phyloP scores from a whole-genome alignment of 192 early-diverging fungal species.

The Coemansia sp. region DNA sequence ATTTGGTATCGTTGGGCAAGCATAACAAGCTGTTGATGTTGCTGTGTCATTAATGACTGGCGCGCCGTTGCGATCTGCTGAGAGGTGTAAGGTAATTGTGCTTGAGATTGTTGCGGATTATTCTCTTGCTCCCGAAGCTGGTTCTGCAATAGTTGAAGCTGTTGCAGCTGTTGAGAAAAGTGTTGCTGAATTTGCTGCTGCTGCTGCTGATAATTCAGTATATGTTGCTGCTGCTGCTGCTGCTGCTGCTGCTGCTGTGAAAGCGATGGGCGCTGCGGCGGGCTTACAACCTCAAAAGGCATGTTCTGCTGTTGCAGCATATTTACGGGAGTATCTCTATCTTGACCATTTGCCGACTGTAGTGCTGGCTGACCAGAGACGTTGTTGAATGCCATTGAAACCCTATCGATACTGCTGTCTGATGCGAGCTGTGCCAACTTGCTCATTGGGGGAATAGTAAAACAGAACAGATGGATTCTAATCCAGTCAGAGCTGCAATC shows the following conservation, averaged over 20 bases:
- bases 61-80: conserved; percentile 40
- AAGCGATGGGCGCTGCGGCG: conserved; percentile 1
- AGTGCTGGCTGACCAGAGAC: conserved; percentile 34
- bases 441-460: conserved; percentile 27
- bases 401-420: conserved; percentile 43
- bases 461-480: neutral
- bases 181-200: conserved; percentile 27
- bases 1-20: conserved; percentile 34
- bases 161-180: conserved; percentile 20
- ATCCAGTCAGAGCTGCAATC: neutral
- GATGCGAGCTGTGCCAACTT: conserved; percentile 27
- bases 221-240: conserved; percentile 15
- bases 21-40: conserved; percentile 22
- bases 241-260: conserved; percentile 17
- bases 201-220: conserved; percentile 18
- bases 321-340: conserved; percentile 11
- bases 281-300: conserved; percentile 15
- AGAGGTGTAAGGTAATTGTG: conserved; percentile 17
- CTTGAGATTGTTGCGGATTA: conserved; percentile 12
- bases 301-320: conserved; percentile 31
- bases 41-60: conserved; percentile 26
- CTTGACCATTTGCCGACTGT: conserved; percentile 24
- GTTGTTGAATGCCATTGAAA: conserved; percentile 48
- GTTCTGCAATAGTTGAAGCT: conserved; percentile 18
- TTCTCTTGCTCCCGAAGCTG: conserved; percentile 27